Evolutionary conservation across 768 basidiomycete species (phyloP).

Genomic region (Kwoniella pini): DNA sequence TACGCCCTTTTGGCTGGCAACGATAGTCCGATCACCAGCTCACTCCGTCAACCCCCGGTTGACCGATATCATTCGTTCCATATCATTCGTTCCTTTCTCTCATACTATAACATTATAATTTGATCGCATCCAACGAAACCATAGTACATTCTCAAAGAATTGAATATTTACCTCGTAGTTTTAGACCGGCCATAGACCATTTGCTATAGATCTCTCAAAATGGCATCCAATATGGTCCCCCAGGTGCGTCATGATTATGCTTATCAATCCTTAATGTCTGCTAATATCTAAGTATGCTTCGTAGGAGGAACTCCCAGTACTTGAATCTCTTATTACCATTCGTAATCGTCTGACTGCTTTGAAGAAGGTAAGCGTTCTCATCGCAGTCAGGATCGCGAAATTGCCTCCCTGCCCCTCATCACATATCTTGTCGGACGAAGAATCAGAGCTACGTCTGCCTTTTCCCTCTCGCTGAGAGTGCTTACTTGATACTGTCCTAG

Average conservation of each 20-base stretch:
- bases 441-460: too few relatives aligned
- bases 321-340: slow-evolving; percentile 92
- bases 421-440: too few relatives aligned
- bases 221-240: slow-evolving; percentile 43
- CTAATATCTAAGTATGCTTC: not conserved
- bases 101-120: not conserved
- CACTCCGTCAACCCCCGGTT: too few relatives aligned
- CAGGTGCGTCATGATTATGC: slow-evolving; percentile 29
- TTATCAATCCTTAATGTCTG: not conserved
- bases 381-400: too few relatives aligned
- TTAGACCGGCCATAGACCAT: too few relatives aligned
- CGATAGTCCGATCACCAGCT: too few relatives aligned
- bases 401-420: too few relatives aligned
- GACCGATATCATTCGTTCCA: not conserved
- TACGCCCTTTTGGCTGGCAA: too few relatives aligned
- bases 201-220: not conserved
- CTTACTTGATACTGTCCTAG: slow-evolving; percentile 57
- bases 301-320: slow-evolving; percentile 78
- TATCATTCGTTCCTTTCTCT: not conserved
- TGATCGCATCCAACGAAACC: too few relatives aligned
- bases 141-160: too few relatives aligned
- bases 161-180: too few relatives aligned
- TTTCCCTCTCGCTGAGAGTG: not conserved
- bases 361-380: slow-evolving; percentile 45
- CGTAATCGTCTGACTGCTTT: slow-evolving; percentile 83